Base-by-base conservation (phyloP, 768 basidiomycete species). In the Kwoniella bestiolae region DNA sequence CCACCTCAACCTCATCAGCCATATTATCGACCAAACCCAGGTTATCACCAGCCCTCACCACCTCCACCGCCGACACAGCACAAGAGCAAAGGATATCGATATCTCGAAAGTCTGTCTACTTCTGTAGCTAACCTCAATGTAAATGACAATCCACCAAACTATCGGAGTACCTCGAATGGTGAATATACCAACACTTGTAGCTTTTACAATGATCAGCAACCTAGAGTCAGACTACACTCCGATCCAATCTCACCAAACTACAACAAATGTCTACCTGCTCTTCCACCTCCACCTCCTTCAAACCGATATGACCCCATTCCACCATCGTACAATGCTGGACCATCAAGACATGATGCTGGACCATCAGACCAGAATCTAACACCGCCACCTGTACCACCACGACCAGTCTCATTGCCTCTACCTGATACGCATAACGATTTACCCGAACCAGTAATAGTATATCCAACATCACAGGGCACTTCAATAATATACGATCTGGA, bases 351-450 rank as follows among this genome's bases (percentile, higher is more conserved):
- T 35, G 55, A 56, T 23, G 32, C 55, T 38, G 55, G 55, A 34
- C 55, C 34, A 9, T 56, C 55, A 6, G 16, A 38, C 25, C 60
- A 26, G 32, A 18, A 53, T 41, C 23, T 45, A 3, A 28, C 29
- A 7, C 12, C 60, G 3, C 60, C 62, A 23, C 52, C 65, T 55
- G 29, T 58, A 3, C 65, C 65, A 16, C 67, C 35, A 64, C 51
- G 52, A 63, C 69, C 64, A 52, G 32, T 11, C 26, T 56, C 56
- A 41, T 16, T 25, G 63, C 69, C 32, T 51, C 41, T 47, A 31
- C 63, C 57, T 60, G 60, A 28, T 49, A 55, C n/a, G 58, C 65
- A 23, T 16, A 1, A 32, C 18, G 7, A 47, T 35, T 6, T 41
- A 8, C 3, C 34, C 28, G 34, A 7, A 12, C 3, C 45, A 28